A percentile compares a stretch with the other conserved stretches of the same genome.
phyloP scores from a whole-genome alignment of 345 rosid genomes.

The Adansonia digitata region DNA sequence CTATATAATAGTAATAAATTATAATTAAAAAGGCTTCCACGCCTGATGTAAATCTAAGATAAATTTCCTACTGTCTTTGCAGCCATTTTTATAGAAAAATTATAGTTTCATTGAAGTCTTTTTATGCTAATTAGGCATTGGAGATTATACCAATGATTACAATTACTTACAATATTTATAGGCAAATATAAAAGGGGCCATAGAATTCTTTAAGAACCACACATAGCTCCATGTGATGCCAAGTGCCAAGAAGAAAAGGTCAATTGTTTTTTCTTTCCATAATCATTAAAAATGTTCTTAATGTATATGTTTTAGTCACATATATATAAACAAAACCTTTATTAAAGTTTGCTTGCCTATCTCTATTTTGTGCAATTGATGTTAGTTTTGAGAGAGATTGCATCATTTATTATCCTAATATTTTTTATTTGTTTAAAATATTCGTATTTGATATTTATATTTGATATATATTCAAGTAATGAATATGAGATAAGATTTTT shows the following conservation, averaged over 20 bases:
- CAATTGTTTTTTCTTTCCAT: slow-evolving; percentile 6
- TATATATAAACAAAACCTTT: background rate
- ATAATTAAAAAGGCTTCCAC: no score
- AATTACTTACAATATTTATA: background rate
- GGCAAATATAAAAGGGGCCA: slow-evolving; percentile 14
- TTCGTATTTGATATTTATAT: no score
- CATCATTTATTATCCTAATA: background rate
- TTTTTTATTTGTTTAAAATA: no score
- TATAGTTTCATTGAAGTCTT: background rate
- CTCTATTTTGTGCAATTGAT: background rate
- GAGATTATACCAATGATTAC: background rate
- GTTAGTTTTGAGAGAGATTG: background rate
- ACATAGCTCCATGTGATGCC: slow-evolving; percentile 7
- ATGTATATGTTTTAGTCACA: background rate
- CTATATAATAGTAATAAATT: background rate
- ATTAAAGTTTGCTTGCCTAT: background rate
- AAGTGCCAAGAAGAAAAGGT: slow-evolving; percentile 19
- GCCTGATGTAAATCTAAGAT: no score
- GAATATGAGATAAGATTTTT: no score
- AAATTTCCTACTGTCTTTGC: background rate
- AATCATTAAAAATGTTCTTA: background rate
- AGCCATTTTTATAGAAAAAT: background rate
- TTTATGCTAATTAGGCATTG: background rate
- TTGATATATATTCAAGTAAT: no score
- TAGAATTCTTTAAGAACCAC: slow-evolving; percentile 3